Base-by-base conservation (phyloP, 148 eudicot genomes). In the Salicornia ramosissima region DNA sequence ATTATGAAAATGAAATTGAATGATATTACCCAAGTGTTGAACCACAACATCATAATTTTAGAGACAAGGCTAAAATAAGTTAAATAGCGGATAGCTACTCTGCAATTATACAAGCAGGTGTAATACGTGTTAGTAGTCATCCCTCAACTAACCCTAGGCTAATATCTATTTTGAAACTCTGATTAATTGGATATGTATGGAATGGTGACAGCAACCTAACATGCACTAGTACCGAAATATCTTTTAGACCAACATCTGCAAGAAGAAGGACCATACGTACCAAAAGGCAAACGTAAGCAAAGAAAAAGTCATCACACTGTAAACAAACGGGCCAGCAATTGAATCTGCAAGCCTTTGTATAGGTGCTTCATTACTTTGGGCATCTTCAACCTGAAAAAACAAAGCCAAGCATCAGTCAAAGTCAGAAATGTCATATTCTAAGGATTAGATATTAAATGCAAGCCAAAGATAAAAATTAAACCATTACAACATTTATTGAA, bases 281-380 rank as follows among this genome's bases (percentile, higher is more conserved):
- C 98, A 92, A 71, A 92, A 92, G 49, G 87, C 86, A 85, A 92
- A 92, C 71, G 98, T 88, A 64, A 88, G 82, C 54, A 95, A 86
- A 39, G 98, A 90, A 66, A 90, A 73, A 18, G 90, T 84, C 92
- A 92, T 89, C 70, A 92, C 90, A 71, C 84, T 83, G 55, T 88
- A 90, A 47, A 92, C 98, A 83, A 92, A 92, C 16, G 98, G 98
- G 16, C 98, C 98, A 67, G 96, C 98, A 74, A 92, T 88, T 69
- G 86, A 80, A 86, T 92, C 98, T 57, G 98, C 98, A 70, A 92
- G 91, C 80, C 98, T 86, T 73, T 92, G 98, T 65, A 92, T 90
- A 60, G 98, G 98, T 74, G 98, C 98, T 81, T 92, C 98, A 81
- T 83, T 87, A 50, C 98, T 92, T 84, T 92, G 98, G 68, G 98